These are phyloP conservation scores for Aureobasidium pullulans DNA, from an alignment of 2,329 filamentous ascomycete genomes.

Conservation along the genomic window DNA sequence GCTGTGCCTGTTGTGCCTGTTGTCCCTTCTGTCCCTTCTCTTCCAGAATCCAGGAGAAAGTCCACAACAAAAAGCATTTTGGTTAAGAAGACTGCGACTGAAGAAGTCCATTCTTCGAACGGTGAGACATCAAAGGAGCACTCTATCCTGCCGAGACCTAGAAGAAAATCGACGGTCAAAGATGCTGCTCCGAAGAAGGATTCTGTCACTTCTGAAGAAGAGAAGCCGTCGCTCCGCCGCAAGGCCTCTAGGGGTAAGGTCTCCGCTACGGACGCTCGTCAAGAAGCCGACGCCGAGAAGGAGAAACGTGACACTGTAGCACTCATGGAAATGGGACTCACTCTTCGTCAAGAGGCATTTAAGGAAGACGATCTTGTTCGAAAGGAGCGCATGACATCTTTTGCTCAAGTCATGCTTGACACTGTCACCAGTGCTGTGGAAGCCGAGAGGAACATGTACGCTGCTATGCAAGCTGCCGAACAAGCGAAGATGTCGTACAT, in stretches of 20 bases:
- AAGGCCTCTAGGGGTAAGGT: background rate
- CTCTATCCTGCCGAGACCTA: background rate
- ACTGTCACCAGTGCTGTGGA: conserved; percentile 21
- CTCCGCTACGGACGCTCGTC: background rate
- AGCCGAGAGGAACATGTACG: conserved; percentile 22
- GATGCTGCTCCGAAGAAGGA: background rate
- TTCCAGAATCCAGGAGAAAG: background rate
- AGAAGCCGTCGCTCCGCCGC: background rate
- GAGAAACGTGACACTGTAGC: background rate
- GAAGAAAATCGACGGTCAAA: background rate
- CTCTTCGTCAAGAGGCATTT: conserved; percentile 2
- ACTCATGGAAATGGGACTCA: background rate
- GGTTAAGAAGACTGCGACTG: background rate
- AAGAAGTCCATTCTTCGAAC: background rate
- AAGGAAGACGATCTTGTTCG: conserved; percentile 16
- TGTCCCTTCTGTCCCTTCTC: background rate
- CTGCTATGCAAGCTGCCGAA: conserved; percentile 20
- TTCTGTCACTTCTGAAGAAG: background rate
- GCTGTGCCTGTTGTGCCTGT: background rate
- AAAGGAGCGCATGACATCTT: conserved; percentile 20
- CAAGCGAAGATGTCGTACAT: conserved; percentile 21
- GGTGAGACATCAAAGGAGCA: background rate
- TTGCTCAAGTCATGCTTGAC: conserved; percentile 23
- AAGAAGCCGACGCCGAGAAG: background rate
- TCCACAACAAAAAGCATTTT: background rate